Percentiles rank a stretch among this genome's conserved stretches.
Conservation (phyloP, 106 monocot species). For the Apostasia shenzhenica region DNA sequence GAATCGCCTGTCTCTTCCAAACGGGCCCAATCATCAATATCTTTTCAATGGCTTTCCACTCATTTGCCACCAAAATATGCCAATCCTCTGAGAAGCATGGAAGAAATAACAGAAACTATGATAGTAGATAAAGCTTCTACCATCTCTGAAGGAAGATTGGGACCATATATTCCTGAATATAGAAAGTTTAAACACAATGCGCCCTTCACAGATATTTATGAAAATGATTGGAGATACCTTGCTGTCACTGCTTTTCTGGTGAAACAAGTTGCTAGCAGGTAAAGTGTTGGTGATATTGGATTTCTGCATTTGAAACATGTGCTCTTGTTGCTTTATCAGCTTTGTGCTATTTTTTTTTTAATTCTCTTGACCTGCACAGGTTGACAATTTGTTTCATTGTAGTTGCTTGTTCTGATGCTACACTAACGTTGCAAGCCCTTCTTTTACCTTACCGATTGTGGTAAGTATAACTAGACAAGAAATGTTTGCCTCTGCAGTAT, state of each 20-base stretch:
- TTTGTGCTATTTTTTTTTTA: not conserved
- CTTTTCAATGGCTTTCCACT: constrained; percentile 88
- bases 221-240: constrained; percentile 98
- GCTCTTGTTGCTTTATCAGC: not conserved
- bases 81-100: constrained; percentile 10
- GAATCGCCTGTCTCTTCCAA: not conserved
- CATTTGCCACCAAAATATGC: constrained; percentile 55
- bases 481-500: not conserved
- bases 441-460: constrained; percentile 75
- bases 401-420: constrained; percentile 94
- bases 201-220: constrained; percentile 27
- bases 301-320: not conserved
- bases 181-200: constrained; percentile 5
- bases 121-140: constrained; percentile 9
- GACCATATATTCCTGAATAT: constrained; percentile 7
- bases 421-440: constrained; percentile 68
- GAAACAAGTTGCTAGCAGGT: constrained; percentile 46
- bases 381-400: constrained; percentile 74
- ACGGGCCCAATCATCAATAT: constrained; percentile 20
- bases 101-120: constrained; percentile 5
- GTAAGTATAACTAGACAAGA: constrained; percentile 22
- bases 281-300: not conserved
- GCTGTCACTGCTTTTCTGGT: constrained; percentile 91
- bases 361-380: constrained; percentile 24
- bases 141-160: constrained; percentile 8